phyloP scores from a whole-genome alignment of 129 eudicot genomes.

The Tagetes erecta region DNA sequence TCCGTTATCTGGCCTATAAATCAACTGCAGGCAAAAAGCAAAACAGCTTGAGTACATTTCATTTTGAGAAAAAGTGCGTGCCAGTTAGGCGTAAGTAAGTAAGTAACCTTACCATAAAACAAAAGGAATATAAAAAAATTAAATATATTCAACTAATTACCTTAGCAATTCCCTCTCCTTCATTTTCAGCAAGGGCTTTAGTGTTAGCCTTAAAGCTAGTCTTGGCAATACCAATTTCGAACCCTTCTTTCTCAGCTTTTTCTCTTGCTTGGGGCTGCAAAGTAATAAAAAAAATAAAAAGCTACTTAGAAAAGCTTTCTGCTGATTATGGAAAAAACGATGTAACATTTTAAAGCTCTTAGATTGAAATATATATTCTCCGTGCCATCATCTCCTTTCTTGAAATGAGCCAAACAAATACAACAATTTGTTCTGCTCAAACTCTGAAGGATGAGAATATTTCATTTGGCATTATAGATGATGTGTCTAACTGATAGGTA shows the following conservation, averaged over 20 bases:
- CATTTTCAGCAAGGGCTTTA: conserved; percentile 99
- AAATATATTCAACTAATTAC: conserved; percentile 30
- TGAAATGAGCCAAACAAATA: not conserved
- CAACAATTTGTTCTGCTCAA: not conserved
- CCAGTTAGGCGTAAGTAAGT: not conserved
- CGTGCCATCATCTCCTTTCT: not conserved
- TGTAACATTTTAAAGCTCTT: not conserved
- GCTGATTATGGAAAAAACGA: not conserved
- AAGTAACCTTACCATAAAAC: conserved; percentile 5
- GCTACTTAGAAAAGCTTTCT: conserved; percentile 19
- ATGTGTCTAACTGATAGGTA: not conserved
- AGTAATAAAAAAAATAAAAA: conserved; percentile 10
- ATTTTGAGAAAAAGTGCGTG: not conserved
- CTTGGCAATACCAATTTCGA: conserved; percentile 78
- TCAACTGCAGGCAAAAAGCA: conserved; percentile 55
- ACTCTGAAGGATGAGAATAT: not conserved
- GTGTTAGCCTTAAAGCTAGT: conserved; percentile 99
- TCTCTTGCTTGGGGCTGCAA: conserved; percentile 98
- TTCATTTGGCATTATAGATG: not conserved
- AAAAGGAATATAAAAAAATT: not conserved
- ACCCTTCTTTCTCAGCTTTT: conserved; percentile 95
- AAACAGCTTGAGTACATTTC: conserved; percentile 17
- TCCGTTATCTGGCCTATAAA: conserved; percentile 94
- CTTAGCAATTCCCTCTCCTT: conserved; percentile 99
- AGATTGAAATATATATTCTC: not conserved